Evolutionary conservation across 257 asterid genomes (phyloP), one percentile per base, ranked within the genome.

Genomic region (Scutellaria barbata): DNA sequence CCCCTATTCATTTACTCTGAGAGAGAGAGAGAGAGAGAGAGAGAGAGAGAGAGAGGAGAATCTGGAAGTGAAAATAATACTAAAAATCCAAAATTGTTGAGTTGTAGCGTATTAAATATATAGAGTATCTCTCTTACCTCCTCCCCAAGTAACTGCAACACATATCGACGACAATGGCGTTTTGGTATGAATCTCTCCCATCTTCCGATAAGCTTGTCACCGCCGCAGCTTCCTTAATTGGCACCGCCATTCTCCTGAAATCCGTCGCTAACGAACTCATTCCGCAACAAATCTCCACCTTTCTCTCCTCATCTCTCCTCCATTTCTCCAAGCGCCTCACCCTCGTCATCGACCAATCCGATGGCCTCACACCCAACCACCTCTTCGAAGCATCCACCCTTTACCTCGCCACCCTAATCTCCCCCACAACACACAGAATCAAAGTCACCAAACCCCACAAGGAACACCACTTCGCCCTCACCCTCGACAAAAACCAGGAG

Each of bases 321-420:
- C 71, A 58, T 13, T 20, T 91, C 73, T 78, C 81, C 74, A 50
- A 17, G 71, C 83, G 84, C 43, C 77, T 89, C 80, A 77, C 83
- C 13, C 79, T 92, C 25, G 85, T 92, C 52, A 71, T 92, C 3
- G 86, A 92, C 54, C 92, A 89, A 33, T 86, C 70, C 79, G 91
- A 92, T 13, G 95, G 87, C 73, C 85, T 92, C 17, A 78, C 93
- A 5, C 30, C 87, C 50, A 92, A 92, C 69, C 89, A 83, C 6
- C 78, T 89, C 83, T 92, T 87, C 62, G 82, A 81, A 0, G 85
- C 90, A 0, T 85, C 89, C 66, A 83, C 73, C 53, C 10, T 79
- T 14, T 92, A 89, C 55, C 78, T 92, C 5, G 82, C 83, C 82
- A 66, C 90, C 37, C 83, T 80, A 56, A 77, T 89, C 74, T 82